Conservation (phyloP, 805 yeast genomes). For the Saccharomycopsis fibuligera region DNA sequence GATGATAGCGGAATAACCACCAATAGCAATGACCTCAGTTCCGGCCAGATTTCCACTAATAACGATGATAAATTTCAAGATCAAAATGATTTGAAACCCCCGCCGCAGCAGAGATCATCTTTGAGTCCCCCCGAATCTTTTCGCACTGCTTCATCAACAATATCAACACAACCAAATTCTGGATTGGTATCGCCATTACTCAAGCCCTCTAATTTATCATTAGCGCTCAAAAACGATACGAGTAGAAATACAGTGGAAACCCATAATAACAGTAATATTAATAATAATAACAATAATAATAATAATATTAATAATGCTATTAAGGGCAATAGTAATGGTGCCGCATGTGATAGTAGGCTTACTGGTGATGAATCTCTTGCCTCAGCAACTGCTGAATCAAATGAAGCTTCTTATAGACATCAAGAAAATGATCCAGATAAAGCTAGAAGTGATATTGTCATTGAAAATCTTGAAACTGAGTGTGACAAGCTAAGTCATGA, state of each 20-base stretch:
- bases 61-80: neutral
- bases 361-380: too few relatives aligned
- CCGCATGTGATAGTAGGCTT: too few relatives aligned
- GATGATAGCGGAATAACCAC: too few relatives aligned
- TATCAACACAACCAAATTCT: neutral
- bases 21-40: too few relatives aligned
- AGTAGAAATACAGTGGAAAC: neutral
- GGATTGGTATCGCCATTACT: neutral
- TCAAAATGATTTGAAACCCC: neutral
- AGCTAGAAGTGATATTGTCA: conserved; percentile 10
- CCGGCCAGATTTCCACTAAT: too few relatives aligned
- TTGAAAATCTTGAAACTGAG: conserved; percentile 13
- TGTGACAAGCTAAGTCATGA: conserved; percentile 7
- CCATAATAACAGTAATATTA: neutral
- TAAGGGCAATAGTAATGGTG: too few relatives aligned
- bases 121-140: conserved; percentile 17
- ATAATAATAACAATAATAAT: too few relatives aligned
- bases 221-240: conserved; percentile 14
- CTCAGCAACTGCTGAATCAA: neutral
- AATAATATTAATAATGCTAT: too few relatives aligned
- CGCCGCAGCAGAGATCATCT: neutral
- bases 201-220: conserved; percentile 13
- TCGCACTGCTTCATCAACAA: conserved; percentile 12
- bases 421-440: neutral
- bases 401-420: neutral